A percentile compares a stretch with the other conserved stretches of the same genome.
These are phyloP conservation scores for Glomus cerebriforme DNA, from an alignment of 192 early-diverging fungal species.

Conservation along the genomic window DNA sequence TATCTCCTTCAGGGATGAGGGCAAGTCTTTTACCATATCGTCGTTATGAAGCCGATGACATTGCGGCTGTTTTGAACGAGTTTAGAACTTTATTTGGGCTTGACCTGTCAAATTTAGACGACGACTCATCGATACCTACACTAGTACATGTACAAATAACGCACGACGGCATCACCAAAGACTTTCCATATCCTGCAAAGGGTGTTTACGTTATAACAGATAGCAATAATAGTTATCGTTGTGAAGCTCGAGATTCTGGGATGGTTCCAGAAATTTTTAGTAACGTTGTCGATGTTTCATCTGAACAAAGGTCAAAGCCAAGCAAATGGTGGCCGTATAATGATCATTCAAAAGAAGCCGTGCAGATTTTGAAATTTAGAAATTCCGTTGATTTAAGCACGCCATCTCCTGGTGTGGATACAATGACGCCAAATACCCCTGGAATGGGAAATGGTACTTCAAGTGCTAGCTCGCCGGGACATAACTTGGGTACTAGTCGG, in stretches of 20 bases:
- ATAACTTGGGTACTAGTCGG: background rate
- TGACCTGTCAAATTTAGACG: background rate
- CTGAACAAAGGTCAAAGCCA: background rate
- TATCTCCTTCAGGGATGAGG: background rate
- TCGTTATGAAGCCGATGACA: conserved; percentile 6
- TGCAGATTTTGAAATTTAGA: background rate
- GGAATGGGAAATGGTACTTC: conserved; percentile 4
- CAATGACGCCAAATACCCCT: conserved; percentile 24
- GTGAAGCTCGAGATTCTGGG: background rate
- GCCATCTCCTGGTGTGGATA: background rate
- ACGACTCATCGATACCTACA: background rate
- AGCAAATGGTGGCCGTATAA: conserved; percentile 4
- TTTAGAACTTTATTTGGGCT: conserved; percentile 1
- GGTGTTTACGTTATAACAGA: conserved; percentile 3
- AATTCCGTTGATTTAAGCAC: background rate
- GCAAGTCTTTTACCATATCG: background rate
- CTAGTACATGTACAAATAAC: background rate
- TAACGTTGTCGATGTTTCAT: background rate
- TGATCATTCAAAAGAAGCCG: background rate
- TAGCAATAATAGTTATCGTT: conserved; percentile 11
- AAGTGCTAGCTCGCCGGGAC: conserved; percentile 7
- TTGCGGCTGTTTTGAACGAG: background rate
- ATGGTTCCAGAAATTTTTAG: background rate
- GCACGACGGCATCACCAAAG: background rate
- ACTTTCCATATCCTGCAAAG: conserved; percentile 23